These are phyloP conservation scores for Plasmodium gaboni DNA, from an alignment of 169 alveolate genomes.

Conservation along the genomic window DNA sequence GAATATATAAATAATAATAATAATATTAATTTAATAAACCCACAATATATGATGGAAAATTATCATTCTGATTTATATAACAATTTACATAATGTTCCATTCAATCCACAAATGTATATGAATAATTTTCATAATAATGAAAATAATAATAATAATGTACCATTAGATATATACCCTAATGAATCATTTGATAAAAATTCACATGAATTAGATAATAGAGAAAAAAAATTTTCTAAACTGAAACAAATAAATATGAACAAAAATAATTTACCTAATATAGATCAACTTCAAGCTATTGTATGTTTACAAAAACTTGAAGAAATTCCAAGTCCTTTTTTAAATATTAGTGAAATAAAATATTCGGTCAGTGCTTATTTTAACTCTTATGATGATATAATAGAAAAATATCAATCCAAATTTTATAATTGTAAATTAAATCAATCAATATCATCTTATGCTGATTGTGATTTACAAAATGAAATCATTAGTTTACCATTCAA, in stretches of 20 bases:
- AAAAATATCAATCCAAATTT: slow-evolving; percentile 76
- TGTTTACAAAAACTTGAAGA: slow-evolving; percentile 82
- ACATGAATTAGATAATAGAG: slow-evolving; percentile 1
- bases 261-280: slow-evolving; percentile 4
- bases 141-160: slow-evolving; percentile 17
- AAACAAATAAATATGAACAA: neutral
- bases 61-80: slow-evolving; percentile 15
- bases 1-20: slow-evolving; percentile 9
- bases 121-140: slow-evolving; percentile 3
- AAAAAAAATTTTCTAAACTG: slow-evolving; percentile 29
- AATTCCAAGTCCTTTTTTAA: slow-evolving; percentile 76
- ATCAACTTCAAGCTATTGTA: slow-evolving; percentile 56
- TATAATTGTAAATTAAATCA: slow-evolving; percentile 78
- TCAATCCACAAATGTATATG: neutral
- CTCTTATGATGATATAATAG: slow-evolving; percentile 80
- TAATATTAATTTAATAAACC: slow-evolving; percentile 2
- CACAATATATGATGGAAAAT: slow-evolving; percentile 21
- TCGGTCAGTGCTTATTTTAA: slow-evolving; percentile 82
- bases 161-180: neutral
- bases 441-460: slow-evolving; percentile 46
- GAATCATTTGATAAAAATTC: slow-evolving; percentile 4
- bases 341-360: slow-evolving; percentile 77
- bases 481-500: slow-evolving; percentile 82
- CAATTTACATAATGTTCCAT: slow-evolving; percentile 24
- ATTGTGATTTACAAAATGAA: slow-evolving; percentile 84